Evolutionary conservation across 208 protist species (phyloP).

Genomic region (Trypanosoma platydactyli): DNA sequence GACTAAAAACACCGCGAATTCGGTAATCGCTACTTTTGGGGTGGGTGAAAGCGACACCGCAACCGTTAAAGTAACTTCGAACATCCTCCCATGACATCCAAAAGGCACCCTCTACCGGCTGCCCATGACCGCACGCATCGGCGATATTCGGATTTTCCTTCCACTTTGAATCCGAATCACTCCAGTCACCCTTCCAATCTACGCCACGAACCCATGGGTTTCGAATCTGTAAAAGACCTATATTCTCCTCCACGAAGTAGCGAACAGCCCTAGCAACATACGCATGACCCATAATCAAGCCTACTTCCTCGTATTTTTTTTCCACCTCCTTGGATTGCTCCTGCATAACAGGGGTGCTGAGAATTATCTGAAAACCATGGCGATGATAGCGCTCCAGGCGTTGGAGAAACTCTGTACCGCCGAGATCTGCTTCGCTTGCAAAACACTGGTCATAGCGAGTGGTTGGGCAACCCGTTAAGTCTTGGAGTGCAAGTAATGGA

Average conservation of each 20-base stretch:
- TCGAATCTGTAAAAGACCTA: constrained; percentile 26
- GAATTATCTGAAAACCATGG: constrained; percentile 25
- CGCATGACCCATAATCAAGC: constrained; percentile 24
- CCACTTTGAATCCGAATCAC: constrained; percentile 20
- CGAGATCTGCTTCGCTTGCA: constrained; percentile 5
- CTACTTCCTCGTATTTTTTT: constrained; percentile 23
- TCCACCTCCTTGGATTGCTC: constrained; percentile 5
- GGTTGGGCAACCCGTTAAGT: constrained; percentile 55
- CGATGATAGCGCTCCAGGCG: constrained; percentile 25
- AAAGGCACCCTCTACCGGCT: constrained; percentile 41
- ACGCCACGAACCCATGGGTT: constrained; percentile 26
- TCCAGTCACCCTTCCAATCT: constrained; percentile 38
- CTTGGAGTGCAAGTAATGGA: constrained; percentile 52
- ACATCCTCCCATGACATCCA: constrained; percentile 71
- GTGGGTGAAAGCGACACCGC: constrained; percentile 61
- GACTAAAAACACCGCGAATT: constrained; percentile 41
- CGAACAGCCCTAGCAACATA: constrained; percentile 26
- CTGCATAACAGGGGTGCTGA: constrained; percentile 30
- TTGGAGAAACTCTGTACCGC: constrained; percentile 24
- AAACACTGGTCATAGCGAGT: constrained; percentile 31
- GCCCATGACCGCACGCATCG: constrained; percentile 6
- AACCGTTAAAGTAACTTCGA: constrained; percentile 55
- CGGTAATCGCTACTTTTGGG: constrained; percentile 45
- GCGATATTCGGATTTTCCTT: constrained; percentile 26
- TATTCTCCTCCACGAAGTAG: constrained; percentile 10